These are phyloP conservation scores for Erucastrum elatum DNA, from an alignment of 345 rosid genomes.

Conservation along the genomic window DNA sequence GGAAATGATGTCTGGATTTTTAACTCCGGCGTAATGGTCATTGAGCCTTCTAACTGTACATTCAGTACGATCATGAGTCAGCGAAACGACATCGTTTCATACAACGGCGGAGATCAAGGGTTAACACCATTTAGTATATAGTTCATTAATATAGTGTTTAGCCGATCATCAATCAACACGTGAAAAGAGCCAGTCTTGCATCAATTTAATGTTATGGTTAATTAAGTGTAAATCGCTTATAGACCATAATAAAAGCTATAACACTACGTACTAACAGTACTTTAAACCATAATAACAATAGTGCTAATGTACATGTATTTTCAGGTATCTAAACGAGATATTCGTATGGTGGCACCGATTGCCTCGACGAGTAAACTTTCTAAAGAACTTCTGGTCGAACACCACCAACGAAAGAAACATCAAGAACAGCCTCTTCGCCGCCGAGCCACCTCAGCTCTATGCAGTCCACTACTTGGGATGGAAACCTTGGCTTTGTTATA, in stretches of 20 bases:
- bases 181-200: too few relatives aligned
- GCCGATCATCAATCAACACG: too few relatives aligned
- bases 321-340: constrained; percentile 65
- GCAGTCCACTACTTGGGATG: constrained; percentile 78
- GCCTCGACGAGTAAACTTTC: constrained; percentile 74
- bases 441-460: constrained; percentile 78
- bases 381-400: constrained; percentile 92
- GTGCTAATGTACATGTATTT: background rate
- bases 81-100: constrained; percentile 67
- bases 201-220: too few relatives aligned
- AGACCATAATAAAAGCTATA: background rate
- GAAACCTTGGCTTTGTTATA: constrained; percentile 91
- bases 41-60: constrained; percentile 95
- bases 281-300: background rate
- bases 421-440: constrained; percentile 71
- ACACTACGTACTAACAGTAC: background rate
- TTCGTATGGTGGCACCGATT: constrained; percentile 95
- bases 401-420: constrained; percentile 59
- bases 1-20: constrained; percentile 89
- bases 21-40: constrained; percentile 92
- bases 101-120: constrained; percentile 97
- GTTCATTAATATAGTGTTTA: too few relatives aligned
- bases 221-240: too few relatives aligned
- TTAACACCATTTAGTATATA: background rate
- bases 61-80: constrained; percentile 62